Base-by-base conservation (phyloP, 2,329 filamentous ascomycete genomes). In the Sporothrix variecibatus region DNA sequence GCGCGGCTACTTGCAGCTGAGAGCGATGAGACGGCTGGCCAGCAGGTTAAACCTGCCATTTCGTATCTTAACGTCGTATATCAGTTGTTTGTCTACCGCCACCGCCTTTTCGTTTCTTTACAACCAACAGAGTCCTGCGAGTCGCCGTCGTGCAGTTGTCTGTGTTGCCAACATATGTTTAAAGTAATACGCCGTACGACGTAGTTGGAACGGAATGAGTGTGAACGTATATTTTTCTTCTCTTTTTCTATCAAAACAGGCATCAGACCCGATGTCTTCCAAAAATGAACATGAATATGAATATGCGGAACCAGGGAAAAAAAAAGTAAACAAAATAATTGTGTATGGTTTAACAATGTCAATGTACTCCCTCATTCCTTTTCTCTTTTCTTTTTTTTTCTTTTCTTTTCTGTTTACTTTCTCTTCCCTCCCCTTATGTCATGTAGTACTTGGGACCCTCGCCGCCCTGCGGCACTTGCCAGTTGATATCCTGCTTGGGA, bases 401-500 rank as follows among this genome's bases (percentile, higher is more conserved):
- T 49, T 51, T 28, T 43, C 34, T 69, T 20, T 46, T 31, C 23
- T 38, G 15, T 26, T 31, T 23, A n/a, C 28, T 31, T 15, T 2
- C n/a, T 9, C 49, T 28, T 51, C 38, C 43, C 23, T 12, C 64
- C 69, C 38, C 38, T 49, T 74, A 89, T n/a, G 89, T 90, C 89
- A 91, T 90, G 82, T 91, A 92, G 81, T 92, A 92, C 82, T 92
- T 92, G 49, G 90, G 90, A 0, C 90, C 90, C 78, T 91, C 96
- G 71, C 95, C 96, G 77, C 96, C 95, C 81, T 98, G 94, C 7
- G 96, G 96, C 43, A 96, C 96, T 78, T 94, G 90, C 94, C 94
- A 97, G 83, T 97, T 98, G 84, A 99, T 98, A 81, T 98, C 96
- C 85, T 99, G 96, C 76, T 92, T 90, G 8, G 96, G 96, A 20